These are phyloP conservation scores for Leucoagaricus sp. DNA, from an alignment of 1,284 basidiomycete species.

Conservation along the genomic window DNA sequence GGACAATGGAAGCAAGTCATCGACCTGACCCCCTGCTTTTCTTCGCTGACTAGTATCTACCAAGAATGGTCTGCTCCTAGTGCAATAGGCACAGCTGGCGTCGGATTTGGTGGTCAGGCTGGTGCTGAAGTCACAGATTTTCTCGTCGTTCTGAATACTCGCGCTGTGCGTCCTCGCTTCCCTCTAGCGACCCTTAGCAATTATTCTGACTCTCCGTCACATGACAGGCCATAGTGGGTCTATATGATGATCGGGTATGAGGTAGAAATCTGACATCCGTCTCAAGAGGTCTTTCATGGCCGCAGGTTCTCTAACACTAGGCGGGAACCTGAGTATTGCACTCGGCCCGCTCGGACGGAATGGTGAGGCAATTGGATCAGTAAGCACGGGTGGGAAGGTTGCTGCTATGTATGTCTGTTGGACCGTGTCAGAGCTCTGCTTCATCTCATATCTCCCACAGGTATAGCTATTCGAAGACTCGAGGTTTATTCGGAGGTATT, in stretches of 20 bases:
- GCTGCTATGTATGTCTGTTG: slow-evolving; percentile 78
- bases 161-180: slow-evolving; percentile 51
- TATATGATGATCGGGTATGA: neutral
- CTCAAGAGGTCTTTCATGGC: slow-evolving; percentile 88
- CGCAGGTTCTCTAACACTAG: slow-evolving; percentile 88
- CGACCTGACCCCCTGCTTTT: slow-evolving; percentile 3
- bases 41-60: slow-evolving; percentile 1
- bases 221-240: slow-evolving; percentile 62
- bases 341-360: slow-evolving; percentile 94
- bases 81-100: slow-evolving; percentile 93
- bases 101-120: slow-evolving; percentile 85
- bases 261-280: slow-evolving; percentile 22
- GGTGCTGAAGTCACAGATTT: slow-evolving; percentile 96
- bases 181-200: slow-evolving; percentile 20
- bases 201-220: neutral
- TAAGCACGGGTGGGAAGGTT: slow-evolving; percentile 87
- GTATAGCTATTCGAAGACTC: slow-evolving; percentile 95
- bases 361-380: slow-evolving; percentile 87
- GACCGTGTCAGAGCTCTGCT: neutral
- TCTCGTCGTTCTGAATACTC: slow-evolving; percentile 87
- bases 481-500: slow-evolving; percentile 86
- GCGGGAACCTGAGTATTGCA: slow-evolving; percentile 92
- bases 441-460: slow-evolving; percentile 33
- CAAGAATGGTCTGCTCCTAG: slow-evolving; percentile 92
- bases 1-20: slow-evolving; percentile 76